Percentiles rank a stretch among this genome's conserved stretches.
Conservation (phyloP, 2,329 filamentous ascomycete species). For the Neophaeococcomyces aloes region DNA sequence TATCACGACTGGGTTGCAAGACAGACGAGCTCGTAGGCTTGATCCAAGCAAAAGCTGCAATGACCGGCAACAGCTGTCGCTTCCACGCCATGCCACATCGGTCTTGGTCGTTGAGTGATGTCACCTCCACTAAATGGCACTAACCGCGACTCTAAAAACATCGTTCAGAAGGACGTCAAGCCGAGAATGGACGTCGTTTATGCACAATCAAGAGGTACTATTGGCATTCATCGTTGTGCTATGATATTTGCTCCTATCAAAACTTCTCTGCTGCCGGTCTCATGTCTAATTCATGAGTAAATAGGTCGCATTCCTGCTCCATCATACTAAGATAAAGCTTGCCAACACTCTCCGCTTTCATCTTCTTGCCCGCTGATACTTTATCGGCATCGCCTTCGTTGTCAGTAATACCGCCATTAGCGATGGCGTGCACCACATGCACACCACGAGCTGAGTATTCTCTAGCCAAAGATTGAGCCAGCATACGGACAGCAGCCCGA, state of each 20-base stretch:
- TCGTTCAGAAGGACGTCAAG: no score
- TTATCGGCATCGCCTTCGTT: constrained; percentile 32
- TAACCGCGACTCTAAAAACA: neutral
- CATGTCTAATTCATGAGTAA: constrained; percentile 45
- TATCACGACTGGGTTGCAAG: neutral
- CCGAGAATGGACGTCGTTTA: no score
- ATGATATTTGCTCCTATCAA: constrained; percentile 4
- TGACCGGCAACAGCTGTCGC: neutral
- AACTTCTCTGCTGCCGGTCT: constrained; percentile 25
- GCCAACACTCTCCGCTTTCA: constrained; percentile 48
- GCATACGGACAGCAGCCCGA: constrained; percentile 42
- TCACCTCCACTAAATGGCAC: neutral
- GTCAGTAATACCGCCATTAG: constrained; percentile 38
- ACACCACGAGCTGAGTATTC: constrained; percentile 48
- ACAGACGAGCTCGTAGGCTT: neutral
- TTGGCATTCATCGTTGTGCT: neutral
- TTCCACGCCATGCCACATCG: neutral
- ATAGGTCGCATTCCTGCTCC: constrained; percentile 40
- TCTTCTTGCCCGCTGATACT: constrained; percentile 44
- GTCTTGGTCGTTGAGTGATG: neutral
- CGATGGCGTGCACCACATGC: constrained; percentile 50
- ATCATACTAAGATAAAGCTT: constrained; percentile 45
- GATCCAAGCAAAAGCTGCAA: neutral
- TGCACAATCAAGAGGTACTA: no score
- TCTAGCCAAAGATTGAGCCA: constrained; percentile 46